A percentile compares a stretch with the other conserved stretches of the same genome.
Evolutionary conservation across 129 eudicot genomes (phyloP).

Genomic region (Heracleum sosnowskyi): DNA sequence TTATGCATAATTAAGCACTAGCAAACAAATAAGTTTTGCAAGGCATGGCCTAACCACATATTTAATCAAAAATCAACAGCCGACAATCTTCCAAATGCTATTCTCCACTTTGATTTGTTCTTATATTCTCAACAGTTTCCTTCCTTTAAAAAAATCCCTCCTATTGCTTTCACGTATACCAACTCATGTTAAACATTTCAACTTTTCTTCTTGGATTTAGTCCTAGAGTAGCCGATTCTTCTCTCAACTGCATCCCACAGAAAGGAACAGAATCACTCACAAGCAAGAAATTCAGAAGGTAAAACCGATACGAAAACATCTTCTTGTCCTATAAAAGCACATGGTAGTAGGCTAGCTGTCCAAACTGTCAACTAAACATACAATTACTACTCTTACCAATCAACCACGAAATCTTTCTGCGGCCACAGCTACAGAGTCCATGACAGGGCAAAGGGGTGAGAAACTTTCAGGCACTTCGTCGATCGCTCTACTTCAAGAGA

Average conservation of each 20-base stretch:
- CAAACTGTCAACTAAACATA: neutral
- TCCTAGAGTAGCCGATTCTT: conserved; percentile 19
- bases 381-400: neutral
- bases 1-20: neutral
- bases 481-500: conserved; percentile 48
- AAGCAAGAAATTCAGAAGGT: neutral
- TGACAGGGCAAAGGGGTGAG: conserved; percentile 31
- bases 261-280: conserved; percentile 8
- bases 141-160: conserved; percentile 10
- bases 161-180: conserved; percentile 13
- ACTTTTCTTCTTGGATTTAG: conserved; percentile 17
- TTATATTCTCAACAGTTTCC: conserved; percentile 12
- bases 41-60: conserved; percentile 5
- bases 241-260: neutral
- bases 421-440: conserved; percentile 12
- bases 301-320: conserved; percentile 15
- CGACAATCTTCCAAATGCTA: conserved; percentile 18
- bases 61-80: conserved; percentile 12
- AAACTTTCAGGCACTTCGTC: conserved; percentile 23
- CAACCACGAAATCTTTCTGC: neutral
- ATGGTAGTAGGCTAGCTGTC: conserved; percentile 4
- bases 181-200: neutral
- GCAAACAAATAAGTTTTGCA: conserved; percentile 1
- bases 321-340: conserved; percentile 18
- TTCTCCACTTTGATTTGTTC: neutral